Percentiles rank a stretch among this genome's conserved stretches.
phyloP scores from a whole-genome alignment of 495 filamentous ascomycete genomes.

The Penicillium subrubescens region DNA sequence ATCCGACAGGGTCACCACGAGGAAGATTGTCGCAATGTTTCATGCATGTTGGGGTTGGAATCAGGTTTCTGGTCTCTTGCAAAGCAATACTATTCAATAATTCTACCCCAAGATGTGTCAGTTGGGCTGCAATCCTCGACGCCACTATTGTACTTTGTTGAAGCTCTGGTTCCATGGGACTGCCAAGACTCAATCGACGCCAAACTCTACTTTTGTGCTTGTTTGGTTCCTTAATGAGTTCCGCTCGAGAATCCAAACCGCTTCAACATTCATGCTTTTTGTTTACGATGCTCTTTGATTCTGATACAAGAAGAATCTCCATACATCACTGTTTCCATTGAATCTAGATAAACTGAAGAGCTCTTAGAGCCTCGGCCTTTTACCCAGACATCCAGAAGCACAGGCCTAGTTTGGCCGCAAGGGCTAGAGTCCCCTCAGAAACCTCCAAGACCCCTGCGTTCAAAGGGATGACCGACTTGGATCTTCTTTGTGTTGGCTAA shows the following conservation, averaged over 20 bases:
- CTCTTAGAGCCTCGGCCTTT: not conserved
- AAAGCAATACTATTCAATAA: not conserved
- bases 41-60: not conserved
- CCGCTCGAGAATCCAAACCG: not conserved
- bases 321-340: not conserved
- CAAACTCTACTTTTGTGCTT: not conserved
- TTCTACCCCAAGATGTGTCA: constrained; percentile 9
- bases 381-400: constrained; percentile 10
- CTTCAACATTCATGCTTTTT: not conserved
- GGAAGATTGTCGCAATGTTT: not conserved
- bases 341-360: not conserved
- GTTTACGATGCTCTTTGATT: not conserved
- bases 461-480: constrained; percentile 23
- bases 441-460: constrained; percentile 28
- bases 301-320: not conserved
- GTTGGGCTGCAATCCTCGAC: constrained; percentile 2
- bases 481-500: constrained; percentile 1
- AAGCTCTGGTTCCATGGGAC: not conserved
- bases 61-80: not conserved
- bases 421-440: constrained; percentile 16
- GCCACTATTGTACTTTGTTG: constrained; percentile 14
- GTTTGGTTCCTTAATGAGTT: not conserved
- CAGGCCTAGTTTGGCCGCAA: constrained; percentile 23
- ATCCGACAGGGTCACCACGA: not conserved
- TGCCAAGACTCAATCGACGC: not conserved